Base-by-base conservation (phyloP, 306 rosid genomes). In the Glycine tomentella region DNA sequence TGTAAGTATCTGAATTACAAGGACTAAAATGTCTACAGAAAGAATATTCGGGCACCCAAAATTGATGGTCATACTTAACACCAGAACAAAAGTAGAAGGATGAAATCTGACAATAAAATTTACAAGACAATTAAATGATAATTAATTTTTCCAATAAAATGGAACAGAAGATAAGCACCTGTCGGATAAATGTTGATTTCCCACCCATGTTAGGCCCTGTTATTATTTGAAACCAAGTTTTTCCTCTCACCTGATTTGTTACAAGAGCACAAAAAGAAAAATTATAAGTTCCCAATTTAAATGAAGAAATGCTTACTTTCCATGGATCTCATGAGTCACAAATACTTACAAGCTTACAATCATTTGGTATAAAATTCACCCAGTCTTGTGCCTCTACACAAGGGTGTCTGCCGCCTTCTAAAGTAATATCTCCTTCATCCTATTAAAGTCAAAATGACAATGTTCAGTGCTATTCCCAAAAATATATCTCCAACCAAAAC, bases 171-270 rank as follows among this genome's bases (percentile, higher is more conserved):
- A 82, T 69, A 85, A 83, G 78, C 74, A 93, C 99, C 99, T 93
- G 98, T 20, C 98, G 94, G 71, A 93, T 95, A 83, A 89, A 93
- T 80, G 99, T 95, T 25, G 98, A 95, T 82, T 95, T 95, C 83
- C 99, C 99, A 81, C 98, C 99, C 99, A 95, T 95, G 84, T 95
- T 95, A 78, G 99, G 99, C 34, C 99, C 99, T 8, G 99, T 95
- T 69, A 95, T 91, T 80, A 95, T 93, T 81, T 89, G 98, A 82
- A 93, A 93, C 99, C 99, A 95, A 87, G 94, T 90, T 88, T 90
- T 84, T 63, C 92, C 94, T 89, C 99, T 93, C 86, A 88, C 85
- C 99, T 95, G 85, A 65, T 86, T 63, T 50, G 65, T 17, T 72
- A 75, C 13, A 76, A 70, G 81, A 57, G n/a, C 45, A 57, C 71